Base-by-base conservation (phyloP, 2,329 filamentous ascomycete genomes). In the Venturia pyrina region DNA sequence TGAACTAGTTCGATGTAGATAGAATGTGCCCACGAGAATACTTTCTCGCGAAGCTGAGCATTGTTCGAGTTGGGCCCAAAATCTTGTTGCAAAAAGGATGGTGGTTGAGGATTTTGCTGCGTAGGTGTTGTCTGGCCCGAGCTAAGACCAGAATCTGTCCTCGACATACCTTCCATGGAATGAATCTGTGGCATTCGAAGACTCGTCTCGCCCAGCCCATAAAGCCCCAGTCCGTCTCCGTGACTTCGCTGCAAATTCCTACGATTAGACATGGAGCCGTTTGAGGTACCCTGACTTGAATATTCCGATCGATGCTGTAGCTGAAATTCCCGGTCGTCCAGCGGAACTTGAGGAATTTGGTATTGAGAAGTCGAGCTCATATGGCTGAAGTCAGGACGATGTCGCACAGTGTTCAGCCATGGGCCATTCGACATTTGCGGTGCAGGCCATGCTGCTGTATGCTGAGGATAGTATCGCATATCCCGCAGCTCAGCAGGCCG, bases 1-100 rank as follows among this genome's bases (percentile, higher is more conserved):
- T 74, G 79, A 57, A 82, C 74, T 19, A 81, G 74, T 65, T 82
- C 79, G 53, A 80, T 75, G 67, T 82, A 82, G 32, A 80, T 78
- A 43, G 78, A 75, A 68, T 78, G 74, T 19, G 76, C 78, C 78
- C 77, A 79, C 24, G 75, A 74, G 71, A 80, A 82, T 19, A 78
- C 76, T 65, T 73, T 75, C 66, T 82, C 80, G 43, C 78, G 72
- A 59, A 75, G 74, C 64, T 76, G 74, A 3, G 75, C 78, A 69
- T 79, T 78, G 6, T 73, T 72, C 19, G 78, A 79, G n/a, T 74
- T 72, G 3, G 77, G 69, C 1, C 76, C 77, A 66, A 75, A 79
- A 46, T 81, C 79, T 37, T 44, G 43, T n/a, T 40, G 48, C 28
- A 53, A 32, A 41, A 65, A 64, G 15, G 63, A 57, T 28, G 61